These are phyloP conservation scores for Trichoderma reesei DNA, from an alignment of 495 filamentous ascomycete genomes.

Conservation along the genomic window DNA sequence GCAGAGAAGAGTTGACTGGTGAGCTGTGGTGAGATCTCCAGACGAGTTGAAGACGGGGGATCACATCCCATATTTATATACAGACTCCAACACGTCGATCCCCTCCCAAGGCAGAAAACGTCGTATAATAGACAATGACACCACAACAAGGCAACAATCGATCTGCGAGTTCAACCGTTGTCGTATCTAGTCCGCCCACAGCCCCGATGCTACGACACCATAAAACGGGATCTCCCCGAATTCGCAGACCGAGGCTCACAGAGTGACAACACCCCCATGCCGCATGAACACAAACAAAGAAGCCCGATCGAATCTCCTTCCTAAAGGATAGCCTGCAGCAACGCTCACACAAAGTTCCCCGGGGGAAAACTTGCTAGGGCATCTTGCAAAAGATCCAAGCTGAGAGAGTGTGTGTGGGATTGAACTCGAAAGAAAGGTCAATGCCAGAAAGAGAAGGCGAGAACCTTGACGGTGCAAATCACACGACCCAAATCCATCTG, in stretches of 20 bases:
- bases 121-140: too few species aligned
- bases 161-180: too few species aligned
- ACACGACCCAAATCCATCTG: background rate
- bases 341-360: background rate
- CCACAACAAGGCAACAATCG: too few species aligned
- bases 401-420: background rate
- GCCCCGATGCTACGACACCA: background rate
- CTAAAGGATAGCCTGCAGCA: background rate
- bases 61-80: background rate
- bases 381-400: constrained; percentile 1
- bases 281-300: background rate
- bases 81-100: background rate
- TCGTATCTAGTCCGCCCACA: background rate
- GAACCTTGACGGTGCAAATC: background rate
- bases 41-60: background rate
- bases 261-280: background rate
- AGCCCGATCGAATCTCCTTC: background rate
- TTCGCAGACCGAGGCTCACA: background rate
- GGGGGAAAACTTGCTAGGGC: background rate
- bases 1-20: background rate
- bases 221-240: background rate
- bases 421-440: too few species aligned
- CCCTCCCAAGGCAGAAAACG: too few species aligned
- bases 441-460: constrained; percentile 1
- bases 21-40: background rate